Percentiles rank a stretch among this genome's conserved stretches.
phyloP scores from a whole-genome alignment of 371 early-diverging fungal genomes.

The Fennellomyces sp. region DNA sequence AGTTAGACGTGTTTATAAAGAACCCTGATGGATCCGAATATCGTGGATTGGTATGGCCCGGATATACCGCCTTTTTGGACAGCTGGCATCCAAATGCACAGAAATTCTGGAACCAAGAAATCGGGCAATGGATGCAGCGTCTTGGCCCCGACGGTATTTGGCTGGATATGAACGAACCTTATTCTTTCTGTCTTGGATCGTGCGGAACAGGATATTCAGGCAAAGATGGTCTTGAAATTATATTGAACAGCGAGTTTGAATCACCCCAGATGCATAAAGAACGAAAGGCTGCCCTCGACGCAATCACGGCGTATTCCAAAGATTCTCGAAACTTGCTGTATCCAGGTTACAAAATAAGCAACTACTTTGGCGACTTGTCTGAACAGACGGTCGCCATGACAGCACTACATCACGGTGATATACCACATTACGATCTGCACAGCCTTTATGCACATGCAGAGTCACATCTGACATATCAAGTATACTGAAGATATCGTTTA shows the following conservation, averaged over 20 bases:
- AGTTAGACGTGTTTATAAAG: slow-evolving; percentile 51
- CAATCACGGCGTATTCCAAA: slow-evolving; percentile 5
- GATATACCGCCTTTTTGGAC: slow-evolving; percentile 30
- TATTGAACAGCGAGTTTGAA: slow-evolving; percentile 34
- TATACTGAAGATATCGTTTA: not conserved
- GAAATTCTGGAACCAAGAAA: slow-evolving; percentile 18
- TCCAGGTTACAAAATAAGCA: slow-evolving; percentile 46
- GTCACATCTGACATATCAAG: slow-evolving; percentile 23
- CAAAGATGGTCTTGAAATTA: too few species aligned
- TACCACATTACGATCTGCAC: slow-evolving; percentile 65
- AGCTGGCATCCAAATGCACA: slow-evolving; percentile 25
- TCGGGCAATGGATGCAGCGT: slow-evolving; percentile 17
- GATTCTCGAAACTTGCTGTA: slow-evolving; percentile 35
- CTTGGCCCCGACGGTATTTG: slow-evolving; percentile 44
- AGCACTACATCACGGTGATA: slow-evolving; percentile 55
- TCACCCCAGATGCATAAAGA: slow-evolving; percentile 1
- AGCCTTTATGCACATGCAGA: slow-evolving; percentile 60
- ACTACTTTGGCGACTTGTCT: slow-evolving; percentile 45
- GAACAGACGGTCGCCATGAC: slow-evolving; percentile 61
- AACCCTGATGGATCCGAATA: slow-evolving; percentile 43
- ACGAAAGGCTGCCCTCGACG: not conserved
- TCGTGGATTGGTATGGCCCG: slow-evolving; percentile 70
- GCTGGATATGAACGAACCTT: slow-evolving; percentile 80
- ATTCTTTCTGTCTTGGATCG: slow-evolving; percentile 51
- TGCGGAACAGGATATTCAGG: slow-evolving; percentile 26